These are phyloP conservation scores for Fusarium lateritium DNA, from an alignment of 2,329 filamentous ascomycete genomes.

Conservation along the genomic window DNA sequence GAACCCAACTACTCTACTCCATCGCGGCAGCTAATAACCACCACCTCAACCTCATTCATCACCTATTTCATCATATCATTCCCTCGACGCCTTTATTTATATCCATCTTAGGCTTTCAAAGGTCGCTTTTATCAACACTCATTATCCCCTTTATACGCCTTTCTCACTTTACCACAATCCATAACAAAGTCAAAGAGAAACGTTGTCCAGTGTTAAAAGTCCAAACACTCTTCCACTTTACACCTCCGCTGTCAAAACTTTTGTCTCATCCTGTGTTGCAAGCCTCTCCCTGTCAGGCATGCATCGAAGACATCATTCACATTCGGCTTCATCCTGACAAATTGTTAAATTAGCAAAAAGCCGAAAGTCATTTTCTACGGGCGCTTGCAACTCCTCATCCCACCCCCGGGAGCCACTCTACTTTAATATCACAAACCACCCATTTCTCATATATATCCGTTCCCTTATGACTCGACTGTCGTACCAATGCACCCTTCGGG, in stretches of 20 bases:
- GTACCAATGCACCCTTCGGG: conserved; percentile 50
- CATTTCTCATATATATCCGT: conserved; percentile 21
- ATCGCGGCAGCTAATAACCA: conserved; percentile 34
- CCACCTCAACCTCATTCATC: conserved; percentile 6
- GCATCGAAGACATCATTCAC: conserved; percentile 13
- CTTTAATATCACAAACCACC: conserved; percentile 9
- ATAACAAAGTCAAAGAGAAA: not conserved
- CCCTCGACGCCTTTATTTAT: not conserved
- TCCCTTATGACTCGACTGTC: conserved; percentile 46
- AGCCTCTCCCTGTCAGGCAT: conserved; percentile 13
- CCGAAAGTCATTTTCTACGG: conserved; percentile 3
- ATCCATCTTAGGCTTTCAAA: not conserved
- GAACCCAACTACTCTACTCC: conserved; percentile 10
- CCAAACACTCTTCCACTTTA: not conserved
- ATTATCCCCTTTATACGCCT: not conserved
- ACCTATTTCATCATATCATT: conserved; percentile 12
- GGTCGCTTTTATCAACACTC: not conserved
- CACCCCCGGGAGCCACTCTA: conserved; percentile 9
- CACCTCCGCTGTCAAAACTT: conserved; percentile 2
- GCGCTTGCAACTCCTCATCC: conserved; percentile 1
- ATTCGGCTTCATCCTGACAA: conserved; percentile 6
- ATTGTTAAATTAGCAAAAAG: conserved; percentile 4
- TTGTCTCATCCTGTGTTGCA: conserved; percentile 28
- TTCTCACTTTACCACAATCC: conserved; percentile 1
- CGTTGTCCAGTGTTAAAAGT: not conserved